phyloP scores from a whole-genome alignment of 805 yeast species.

The Wickerhamiella hasegawae region DNA sequence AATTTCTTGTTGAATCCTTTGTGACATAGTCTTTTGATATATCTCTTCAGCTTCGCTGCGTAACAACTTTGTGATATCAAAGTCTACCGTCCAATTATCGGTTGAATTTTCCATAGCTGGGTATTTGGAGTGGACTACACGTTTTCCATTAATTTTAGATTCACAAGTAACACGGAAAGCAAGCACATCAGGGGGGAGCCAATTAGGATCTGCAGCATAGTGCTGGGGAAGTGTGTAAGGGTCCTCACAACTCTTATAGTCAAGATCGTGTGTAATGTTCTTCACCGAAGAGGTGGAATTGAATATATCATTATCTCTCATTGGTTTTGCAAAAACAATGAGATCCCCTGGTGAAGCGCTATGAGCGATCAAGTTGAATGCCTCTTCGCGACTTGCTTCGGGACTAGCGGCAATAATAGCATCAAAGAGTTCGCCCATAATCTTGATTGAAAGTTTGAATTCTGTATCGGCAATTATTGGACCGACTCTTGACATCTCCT shows the following conservation, averaged over 20 bases:
- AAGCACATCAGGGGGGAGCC: conserved; percentile 11
- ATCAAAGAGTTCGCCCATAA: too few species aligned
- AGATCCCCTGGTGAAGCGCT: conserved; percentile 13
- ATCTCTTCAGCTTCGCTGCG: conserved; percentile 11
- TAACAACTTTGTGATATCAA: conserved; percentile 18
- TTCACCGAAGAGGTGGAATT: conserved; percentile 12
- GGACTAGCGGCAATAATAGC: too few species aligned
- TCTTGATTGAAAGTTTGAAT: conserved; percentile 40
- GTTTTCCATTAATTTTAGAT: conserved; percentile 12
- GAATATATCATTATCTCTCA: conserved; percentile 13
- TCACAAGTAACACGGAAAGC: conserved; percentile 12
- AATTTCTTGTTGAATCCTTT: conserved; percentile 16
- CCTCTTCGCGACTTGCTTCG: background rate
- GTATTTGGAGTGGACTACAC: conserved; percentile 15
- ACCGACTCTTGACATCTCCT: conserved; percentile 22
- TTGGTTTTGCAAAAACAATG: conserved; percentile 18
- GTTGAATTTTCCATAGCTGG: conserved; percentile 15
- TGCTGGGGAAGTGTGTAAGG: conserved; percentile 11
- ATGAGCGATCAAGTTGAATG: conserved; percentile 13
- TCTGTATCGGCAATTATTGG: conserved; percentile 48
- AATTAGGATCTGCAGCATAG: conserved; percentile 3
- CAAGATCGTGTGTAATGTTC: conserved; percentile 2
- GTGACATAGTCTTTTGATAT: conserved; percentile 15
- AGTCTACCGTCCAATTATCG: conserved; percentile 24
- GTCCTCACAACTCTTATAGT: conserved; percentile 5